phyloP scores from a whole-genome alignment of 345 rosid genomes.

The Clarkia xantiana region DNA sequence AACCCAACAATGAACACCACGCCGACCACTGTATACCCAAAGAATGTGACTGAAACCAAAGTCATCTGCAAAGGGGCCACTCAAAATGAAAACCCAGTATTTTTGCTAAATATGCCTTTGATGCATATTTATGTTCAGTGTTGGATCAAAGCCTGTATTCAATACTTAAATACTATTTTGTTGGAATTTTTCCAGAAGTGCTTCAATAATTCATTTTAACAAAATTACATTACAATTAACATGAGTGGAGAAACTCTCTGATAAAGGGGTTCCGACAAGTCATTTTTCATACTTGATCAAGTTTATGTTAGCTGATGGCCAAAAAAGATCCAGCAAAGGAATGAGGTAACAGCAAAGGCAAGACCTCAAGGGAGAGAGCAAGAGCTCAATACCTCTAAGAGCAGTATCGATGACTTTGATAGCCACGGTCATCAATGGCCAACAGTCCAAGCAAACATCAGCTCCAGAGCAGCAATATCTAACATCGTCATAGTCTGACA shows the following conservation, averaged over 20 bases:
- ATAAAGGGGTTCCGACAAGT: no score
- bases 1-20: constrained; percentile 98
- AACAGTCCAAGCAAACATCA: constrained; percentile 77
- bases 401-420: constrained; percentile 66
- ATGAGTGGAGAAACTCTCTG: no score
- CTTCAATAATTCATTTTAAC: no score
- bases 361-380: neutral
- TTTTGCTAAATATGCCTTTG: neutral
- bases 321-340: neutral
- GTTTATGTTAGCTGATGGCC: no score
- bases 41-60: constrained; percentile 86
- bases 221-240: no score
- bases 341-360: neutral
- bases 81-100: neutral
- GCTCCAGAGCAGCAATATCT: constrained; percentile 92
- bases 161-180: neutral
- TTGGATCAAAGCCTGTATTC: neutral
- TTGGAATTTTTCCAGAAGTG: no score
- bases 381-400: constrained; percentile 43
- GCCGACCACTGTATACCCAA: constrained; percentile 92
- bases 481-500: constrained; percentile 80
- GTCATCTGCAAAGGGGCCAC: constrained; percentile 39
- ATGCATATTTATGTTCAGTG: neutral
- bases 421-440: constrained; percentile 69
- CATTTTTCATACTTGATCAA: no score